Evolutionary conservation across 768 basidiomycete genomes (phyloP).

Genomic region (Sistotremastrum niveocremeum): DNA sequence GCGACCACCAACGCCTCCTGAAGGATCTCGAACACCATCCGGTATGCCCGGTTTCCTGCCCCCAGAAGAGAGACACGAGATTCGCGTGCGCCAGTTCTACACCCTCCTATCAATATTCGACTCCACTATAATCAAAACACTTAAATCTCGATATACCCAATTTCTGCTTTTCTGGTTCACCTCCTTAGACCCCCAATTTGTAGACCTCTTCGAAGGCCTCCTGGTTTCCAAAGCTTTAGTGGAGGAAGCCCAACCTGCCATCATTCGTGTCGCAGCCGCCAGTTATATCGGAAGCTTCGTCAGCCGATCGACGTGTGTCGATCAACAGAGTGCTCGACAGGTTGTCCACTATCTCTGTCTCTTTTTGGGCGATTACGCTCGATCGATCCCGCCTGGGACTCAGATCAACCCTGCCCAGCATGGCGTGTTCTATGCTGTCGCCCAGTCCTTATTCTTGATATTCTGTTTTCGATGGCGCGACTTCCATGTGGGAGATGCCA

Average conservation of each 20-base stretch:
- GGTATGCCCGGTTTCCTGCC: constrained; percentile 8
- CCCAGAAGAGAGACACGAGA: constrained; percentile 20
- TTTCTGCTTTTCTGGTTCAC: constrained; percentile 95
- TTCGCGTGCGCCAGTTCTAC: constrained; percentile 59
- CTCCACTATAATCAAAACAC: constrained; percentile 84
- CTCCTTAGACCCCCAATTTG: constrained; percentile 77
- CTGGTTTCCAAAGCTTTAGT: constrained; percentile 87
- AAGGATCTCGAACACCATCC: constrained; percentile 18
- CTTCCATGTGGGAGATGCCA: constrained; percentile 41
- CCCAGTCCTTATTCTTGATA: constrained; percentile 87
- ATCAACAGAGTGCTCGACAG: constrained; percentile 53
- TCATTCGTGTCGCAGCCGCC: constrained; percentile 84
- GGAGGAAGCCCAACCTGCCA: constrained; percentile 37
- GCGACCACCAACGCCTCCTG: constrained; percentile 8
- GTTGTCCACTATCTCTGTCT: constrained; percentile 79
- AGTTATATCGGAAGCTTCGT: constrained; percentile 91
- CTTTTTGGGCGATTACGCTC: constrained; percentile 64
- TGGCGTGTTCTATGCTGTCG: constrained; percentile 81
- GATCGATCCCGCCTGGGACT: constrained; percentile 36
- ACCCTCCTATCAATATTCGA: constrained; percentile 89
- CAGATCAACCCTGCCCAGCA: constrained; percentile 30
- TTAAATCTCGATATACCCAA: constrained; percentile 94
- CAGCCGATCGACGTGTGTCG: constrained; percentile 78
- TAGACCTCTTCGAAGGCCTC: constrained; percentile 87
- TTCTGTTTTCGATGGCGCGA: constrained; percentile 98